phyloP scores from a whole-genome alignment of 225 moss, liverwort and hornwort genomes.

The Marchantia paleacea region DNA sequence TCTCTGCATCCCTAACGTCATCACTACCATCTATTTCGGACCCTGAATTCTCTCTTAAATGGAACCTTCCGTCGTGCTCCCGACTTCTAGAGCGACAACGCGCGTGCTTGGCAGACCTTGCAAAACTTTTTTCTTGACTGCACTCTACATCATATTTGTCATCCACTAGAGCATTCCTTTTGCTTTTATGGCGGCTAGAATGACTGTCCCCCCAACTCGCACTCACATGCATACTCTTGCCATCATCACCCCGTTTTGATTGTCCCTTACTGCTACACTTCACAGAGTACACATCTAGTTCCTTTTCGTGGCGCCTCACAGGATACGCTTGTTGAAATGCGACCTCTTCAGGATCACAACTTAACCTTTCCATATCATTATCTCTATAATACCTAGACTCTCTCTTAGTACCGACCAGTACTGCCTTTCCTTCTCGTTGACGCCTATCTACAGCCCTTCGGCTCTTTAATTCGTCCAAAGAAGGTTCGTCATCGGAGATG shows the following conservation, averaged over 20 bases:
- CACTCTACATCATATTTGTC: slow-evolving; percentile 31
- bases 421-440: slow-evolving; percentile 46
- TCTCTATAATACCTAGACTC: slow-evolving; percentile 54
- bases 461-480: slow-evolving; percentile 60
- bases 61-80: slow-evolving; percentile 31
- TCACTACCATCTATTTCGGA: slow-evolving; percentile 50
- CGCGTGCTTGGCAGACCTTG: slow-evolving; percentile 28
- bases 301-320: slow-evolving; percentile 47
- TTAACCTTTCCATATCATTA: slow-evolving; percentile 47
- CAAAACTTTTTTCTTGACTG: slow-evolving; percentile 26
- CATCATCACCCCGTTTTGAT: slow-evolving; percentile 44
- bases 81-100: slow-evolving; percentile 24
- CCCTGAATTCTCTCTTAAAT: slow-evolving; percentile 34
- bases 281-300: slow-evolving; percentile 41
- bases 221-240: slow-evolving; percentile 47
- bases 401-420: slow-evolving; percentile 43
- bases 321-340: slow-evolving; percentile 24
- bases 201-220: slow-evolving; percentile 50
- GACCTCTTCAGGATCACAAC: slow-evolving; percentile 67
- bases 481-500: slow-evolving; percentile 71
- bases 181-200: slow-evolving; percentile 55
- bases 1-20: slow-evolving; percentile 49
- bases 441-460: slow-evolving; percentile 45
- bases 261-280: slow-evolving; percentile 53
- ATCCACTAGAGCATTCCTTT: slow-evolving; percentile 45